A percentile compares a stretch with the other conserved stretches of the same genome.
Conservation (phyloP, 2,329 filamentous ascomycete genomes). For the Nothophaeocryptopus gaeumannii region DNA sequence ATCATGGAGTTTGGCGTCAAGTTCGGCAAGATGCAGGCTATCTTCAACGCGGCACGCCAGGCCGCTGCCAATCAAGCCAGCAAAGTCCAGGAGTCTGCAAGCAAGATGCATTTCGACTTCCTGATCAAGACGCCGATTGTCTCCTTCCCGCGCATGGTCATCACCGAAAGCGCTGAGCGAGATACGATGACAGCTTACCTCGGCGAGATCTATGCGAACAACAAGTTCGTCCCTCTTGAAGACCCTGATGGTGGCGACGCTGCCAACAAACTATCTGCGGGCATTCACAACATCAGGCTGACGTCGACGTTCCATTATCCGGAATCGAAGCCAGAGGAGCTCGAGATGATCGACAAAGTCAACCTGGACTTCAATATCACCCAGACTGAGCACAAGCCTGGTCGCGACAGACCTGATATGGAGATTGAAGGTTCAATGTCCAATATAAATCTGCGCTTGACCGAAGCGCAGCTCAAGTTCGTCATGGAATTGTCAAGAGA, state of each 20-base stretch:
- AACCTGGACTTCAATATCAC: constrained; percentile 91
- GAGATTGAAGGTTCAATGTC: constrained; percentile 92
- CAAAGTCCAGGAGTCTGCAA: constrained; percentile 85
- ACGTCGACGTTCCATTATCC: constrained; percentile 86
- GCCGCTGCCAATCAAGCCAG: constrained; percentile 91
- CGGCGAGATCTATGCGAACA: constrained; percentile 95
- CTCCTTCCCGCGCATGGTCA: constrained; percentile 79
- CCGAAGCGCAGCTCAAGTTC: constrained; percentile 87
- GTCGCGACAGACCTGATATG: constrained; percentile 77
- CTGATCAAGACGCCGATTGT: constrained; percentile 93
- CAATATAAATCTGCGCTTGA: constrained; percentile 84
- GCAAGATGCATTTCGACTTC: constrained; percentile 90
- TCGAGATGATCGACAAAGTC: constrained; percentile 96
- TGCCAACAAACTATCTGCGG: constrained; percentile 85
- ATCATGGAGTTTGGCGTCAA: constrained; percentile 98
- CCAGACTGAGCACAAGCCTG: constrained; percentile 79
- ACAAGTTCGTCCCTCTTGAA: constrained; percentile 82
- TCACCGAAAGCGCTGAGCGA: constrained; percentile 65
- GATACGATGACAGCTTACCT: constrained; percentile 90
- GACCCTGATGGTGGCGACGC: constrained; percentile 70
- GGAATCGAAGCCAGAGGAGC: constrained; percentile 69
- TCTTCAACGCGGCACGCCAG: constrained; percentile 94
- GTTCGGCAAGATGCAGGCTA: constrained; percentile 98
- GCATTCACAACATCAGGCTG: constrained; percentile 86
- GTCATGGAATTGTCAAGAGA: constrained; percentile 82